phyloP scores from a whole-genome alignment of 2,329 filamentous ascomycete genomes.

The Rosellinia necatrix region DNA sequence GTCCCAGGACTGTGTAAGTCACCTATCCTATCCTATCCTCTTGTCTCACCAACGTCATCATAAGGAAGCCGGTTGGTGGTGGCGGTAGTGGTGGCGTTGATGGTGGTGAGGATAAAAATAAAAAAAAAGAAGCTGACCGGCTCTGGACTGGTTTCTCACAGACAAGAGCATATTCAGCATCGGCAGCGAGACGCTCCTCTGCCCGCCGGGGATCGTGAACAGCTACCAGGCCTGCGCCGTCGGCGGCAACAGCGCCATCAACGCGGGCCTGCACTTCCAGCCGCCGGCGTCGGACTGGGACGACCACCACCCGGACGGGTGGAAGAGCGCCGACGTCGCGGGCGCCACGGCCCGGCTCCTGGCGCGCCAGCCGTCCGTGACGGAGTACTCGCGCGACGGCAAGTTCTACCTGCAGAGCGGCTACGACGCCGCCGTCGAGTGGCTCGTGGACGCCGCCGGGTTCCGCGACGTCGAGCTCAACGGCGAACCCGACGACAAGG shows the following conservation, averaged over 20 bases:
- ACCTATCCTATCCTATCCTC: too few species aligned
- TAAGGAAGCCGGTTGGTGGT: too few species aligned
- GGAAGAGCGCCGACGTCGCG: conserved; percentile 55
- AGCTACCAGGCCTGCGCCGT: conserved; percentile 56
- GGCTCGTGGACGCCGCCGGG: conserved; percentile 55
- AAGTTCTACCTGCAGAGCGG: conserved; percentile 53
- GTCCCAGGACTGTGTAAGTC: conserved; percentile 56
- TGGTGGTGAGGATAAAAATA: too few species aligned
- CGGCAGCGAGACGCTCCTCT: conserved; percentile 46
- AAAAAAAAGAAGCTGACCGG: too few species aligned
- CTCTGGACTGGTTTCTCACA: too few species aligned
- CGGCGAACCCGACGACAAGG: conserved; percentile 50
- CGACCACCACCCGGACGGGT: conserved; percentile 52
- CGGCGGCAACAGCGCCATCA: conserved; percentile 58
- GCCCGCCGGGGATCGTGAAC: conserved; percentile 45
- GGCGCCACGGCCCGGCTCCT: conserved; percentile 52
- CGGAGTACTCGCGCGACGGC: conserved; percentile 50
- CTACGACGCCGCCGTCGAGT: conserved; percentile 51
- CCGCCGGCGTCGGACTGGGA: conserved; percentile 59
- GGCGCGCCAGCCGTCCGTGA: conserved; percentile 48
- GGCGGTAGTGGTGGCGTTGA: too few species aligned
- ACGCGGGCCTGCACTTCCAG: conserved; percentile 58
- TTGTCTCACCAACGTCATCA: too few species aligned
- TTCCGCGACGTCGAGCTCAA: conserved; percentile 55
- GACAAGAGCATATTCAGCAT: conserved; percentile 57